phyloP scores from a whole-genome alignment of 345 rosid genomes.

The Diplotaxis tenuifolia region DNA sequence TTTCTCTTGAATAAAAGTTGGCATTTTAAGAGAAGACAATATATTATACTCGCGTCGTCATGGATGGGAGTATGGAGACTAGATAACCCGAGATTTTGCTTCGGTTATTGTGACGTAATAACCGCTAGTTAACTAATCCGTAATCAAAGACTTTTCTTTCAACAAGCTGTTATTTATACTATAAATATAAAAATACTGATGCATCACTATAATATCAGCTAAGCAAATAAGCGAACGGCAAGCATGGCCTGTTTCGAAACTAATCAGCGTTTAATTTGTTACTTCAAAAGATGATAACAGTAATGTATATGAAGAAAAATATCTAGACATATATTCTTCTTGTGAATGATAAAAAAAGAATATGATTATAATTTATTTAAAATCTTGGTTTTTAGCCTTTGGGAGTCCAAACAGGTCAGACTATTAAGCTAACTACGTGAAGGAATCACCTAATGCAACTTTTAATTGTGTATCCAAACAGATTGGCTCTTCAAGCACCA shows the following conservation, averaged over 20 bases:
- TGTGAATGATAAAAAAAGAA: neutral
- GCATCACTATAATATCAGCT: neutral
- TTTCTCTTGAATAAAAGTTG: neutral
- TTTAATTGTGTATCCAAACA: slow-evolving; percentile 11
- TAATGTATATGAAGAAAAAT: neutral
- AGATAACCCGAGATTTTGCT: neutral
- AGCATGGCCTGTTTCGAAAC: slow-evolving; percentile 17
- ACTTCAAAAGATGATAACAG: neutral
- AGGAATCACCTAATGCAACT: slow-evolving; percentile 21
- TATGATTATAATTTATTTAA: neutral
- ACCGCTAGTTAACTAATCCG: slow-evolving; percentile 14
- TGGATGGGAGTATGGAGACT: neutral
- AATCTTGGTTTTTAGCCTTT: slow-evolving; percentile 21
- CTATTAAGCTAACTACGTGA: slow-evolving; percentile 19
- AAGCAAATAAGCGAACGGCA: slow-evolving; percentile 1
- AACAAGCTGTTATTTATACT: neutral
- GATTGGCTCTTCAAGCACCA: slow-evolving; percentile 32
- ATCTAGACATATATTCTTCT: slow-evolving; percentile 2
- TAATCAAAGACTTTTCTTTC: neutral
- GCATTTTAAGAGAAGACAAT: neutral
- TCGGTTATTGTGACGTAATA: slow-evolving; percentile 21
- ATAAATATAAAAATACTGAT: too few relatives aligned
- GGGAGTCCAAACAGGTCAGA: slow-evolving; percentile 12
- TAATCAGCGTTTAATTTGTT: slow-evolving; percentile 2
- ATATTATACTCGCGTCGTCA: neutral